Evolutionary conservation across 1,284 basidiomycete species (phyloP).

Genomic region (Polyporus tsugae): DNA sequence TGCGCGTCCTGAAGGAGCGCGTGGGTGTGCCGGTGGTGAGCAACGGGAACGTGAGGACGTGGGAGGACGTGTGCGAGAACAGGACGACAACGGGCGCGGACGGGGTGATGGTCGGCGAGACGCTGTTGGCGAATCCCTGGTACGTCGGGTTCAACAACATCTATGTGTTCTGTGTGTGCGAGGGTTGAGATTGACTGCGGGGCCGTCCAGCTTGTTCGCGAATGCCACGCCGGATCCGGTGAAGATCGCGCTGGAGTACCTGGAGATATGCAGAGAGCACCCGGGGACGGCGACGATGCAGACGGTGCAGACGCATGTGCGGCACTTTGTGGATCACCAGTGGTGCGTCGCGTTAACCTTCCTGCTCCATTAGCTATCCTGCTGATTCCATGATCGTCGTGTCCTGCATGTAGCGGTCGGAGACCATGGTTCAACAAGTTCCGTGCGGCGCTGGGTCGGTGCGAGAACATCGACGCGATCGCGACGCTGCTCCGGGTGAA

Average conservation of each 20-base stretch:
- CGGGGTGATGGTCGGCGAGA: slow-evolving; percentile 75
- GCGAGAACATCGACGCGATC: slow-evolving; percentile 54
- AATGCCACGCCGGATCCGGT: slow-evolving; percentile 64
- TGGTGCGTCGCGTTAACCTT: slow-evolving; percentile 49
- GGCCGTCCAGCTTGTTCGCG: slow-evolving; percentile 56
- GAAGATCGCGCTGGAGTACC: slow-evolving; percentile 68
- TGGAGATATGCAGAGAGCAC: slow-evolving; percentile 59
- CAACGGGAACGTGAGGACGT: slow-evolving; percentile 78
- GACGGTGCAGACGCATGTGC: slow-evolving; percentile 63
- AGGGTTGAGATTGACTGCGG: not conserved
- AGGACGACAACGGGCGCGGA: slow-evolving; percentile 66
- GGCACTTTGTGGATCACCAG: slow-evolving; percentile 69
- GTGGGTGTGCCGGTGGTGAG: slow-evolving; percentile 68
- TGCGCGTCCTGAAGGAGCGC: slow-evolving; percentile 60
- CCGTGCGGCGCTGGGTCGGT: slow-evolving; percentile 51
- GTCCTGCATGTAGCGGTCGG: slow-evolving; percentile 48
- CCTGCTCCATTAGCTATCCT: not conserved
- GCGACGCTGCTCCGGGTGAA: slow-evolving; percentile 53
- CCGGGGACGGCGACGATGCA: slow-evolving; percentile 55
- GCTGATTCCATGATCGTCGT: slow-evolving; percentile 2
- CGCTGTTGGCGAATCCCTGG: slow-evolving; percentile 73
- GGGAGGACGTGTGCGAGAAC: slow-evolving; percentile 64
- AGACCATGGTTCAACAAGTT: slow-evolving; percentile 66
- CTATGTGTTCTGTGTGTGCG: not conserved
- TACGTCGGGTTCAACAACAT: slow-evolving; percentile 40